Percentiles rank a stretch among this genome's conserved stretches.
Conservation (phyloP, 2,329 filamentous ascomycete species). For the Aspergillus candidus region DNA sequence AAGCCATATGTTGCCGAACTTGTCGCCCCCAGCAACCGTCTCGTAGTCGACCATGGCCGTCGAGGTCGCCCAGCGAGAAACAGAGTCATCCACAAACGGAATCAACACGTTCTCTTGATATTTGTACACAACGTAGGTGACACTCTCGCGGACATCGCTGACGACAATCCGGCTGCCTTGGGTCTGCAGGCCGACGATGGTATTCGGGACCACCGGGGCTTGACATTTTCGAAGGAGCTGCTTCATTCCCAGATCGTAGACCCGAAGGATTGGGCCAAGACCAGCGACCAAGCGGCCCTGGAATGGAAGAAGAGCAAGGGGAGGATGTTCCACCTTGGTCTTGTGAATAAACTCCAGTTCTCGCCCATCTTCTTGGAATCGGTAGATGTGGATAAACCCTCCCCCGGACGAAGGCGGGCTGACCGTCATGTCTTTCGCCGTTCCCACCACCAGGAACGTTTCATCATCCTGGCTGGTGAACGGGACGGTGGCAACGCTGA, state of each 20-base stretch:
- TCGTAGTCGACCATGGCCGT: slow-evolving; percentile 97
- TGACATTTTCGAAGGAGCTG: slow-evolving; percentile 90
- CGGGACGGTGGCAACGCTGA: slow-evolving; percentile 75
- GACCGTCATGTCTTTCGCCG: slow-evolving; percentile 80
- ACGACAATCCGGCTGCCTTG: slow-evolving; percentile 88
- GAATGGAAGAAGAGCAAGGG: slow-evolving; percentile 84
- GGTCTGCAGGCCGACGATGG: slow-evolving; percentile 84
- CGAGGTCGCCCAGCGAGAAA: slow-evolving; percentile 85
- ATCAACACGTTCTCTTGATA: slow-evolving; percentile 85
- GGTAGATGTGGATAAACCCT: slow-evolving; percentile 88
- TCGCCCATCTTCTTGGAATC: slow-evolving; percentile 78
- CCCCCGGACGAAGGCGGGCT: slow-evolving; percentile 68
- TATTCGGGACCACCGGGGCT: slow-evolving; percentile 67
- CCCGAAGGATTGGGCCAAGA: slow-evolving; percentile 70
- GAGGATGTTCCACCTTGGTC: slow-evolving; percentile 83
- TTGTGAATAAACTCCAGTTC: slow-evolving; percentile 94
- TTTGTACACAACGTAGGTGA: slow-evolving; percentile 92
- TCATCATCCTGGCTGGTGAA: slow-evolving; percentile 88
- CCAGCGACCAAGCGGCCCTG: slow-evolving; percentile 86
- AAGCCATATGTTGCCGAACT: slow-evolving; percentile 95
- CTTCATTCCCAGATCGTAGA: slow-evolving; percentile 90
- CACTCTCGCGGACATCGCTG: slow-evolving; percentile 85
- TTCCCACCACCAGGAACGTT: slow-evolving; percentile 87
- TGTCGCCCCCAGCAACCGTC: slow-evolving; percentile 88
- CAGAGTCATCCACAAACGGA: slow-evolving; percentile 84